phyloP scores from a whole-genome alignment of 2,329 filamentous ascomycete species.

The Coniella vitis region DNA sequence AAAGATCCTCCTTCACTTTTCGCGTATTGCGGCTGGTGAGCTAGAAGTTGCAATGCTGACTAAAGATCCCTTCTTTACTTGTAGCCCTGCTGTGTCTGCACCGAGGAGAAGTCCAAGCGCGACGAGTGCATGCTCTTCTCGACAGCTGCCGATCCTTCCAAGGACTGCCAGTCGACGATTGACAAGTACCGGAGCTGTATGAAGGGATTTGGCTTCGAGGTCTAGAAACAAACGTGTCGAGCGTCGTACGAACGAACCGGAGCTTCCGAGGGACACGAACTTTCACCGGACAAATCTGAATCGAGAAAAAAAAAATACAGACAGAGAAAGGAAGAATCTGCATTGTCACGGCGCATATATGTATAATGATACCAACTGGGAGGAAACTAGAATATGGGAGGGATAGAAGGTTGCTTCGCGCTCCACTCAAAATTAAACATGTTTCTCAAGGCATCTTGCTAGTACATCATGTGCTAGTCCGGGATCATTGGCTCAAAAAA shows the following conservation, averaged over 20 bases:
- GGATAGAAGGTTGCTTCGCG: background rate
- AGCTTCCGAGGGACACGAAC: too few species aligned
- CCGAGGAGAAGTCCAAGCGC: slow-evolving; percentile 81
- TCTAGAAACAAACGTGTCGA: too few species aligned
- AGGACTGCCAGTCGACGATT: slow-evolving; percentile 77
- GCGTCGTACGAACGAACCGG: too few species aligned
- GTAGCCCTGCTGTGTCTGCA: slow-evolving; percentile 97
- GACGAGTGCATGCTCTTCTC: slow-evolving; percentile 99
- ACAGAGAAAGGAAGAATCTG: background rate
- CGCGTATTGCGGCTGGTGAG: too few species aligned
- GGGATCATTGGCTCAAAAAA: too few species aligned
- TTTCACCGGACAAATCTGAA: too few species aligned
- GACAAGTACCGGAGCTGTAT: slow-evolving; percentile 87
- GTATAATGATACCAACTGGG: slow-evolving; percentile 1
- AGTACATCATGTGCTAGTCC: too few species aligned
- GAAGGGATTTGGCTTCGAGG: slow-evolving; percentile 84
- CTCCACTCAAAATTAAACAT: slow-evolving; percentile 4
- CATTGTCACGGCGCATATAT: slow-evolving; percentile 4
- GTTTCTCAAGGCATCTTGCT: background rate
- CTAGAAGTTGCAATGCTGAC: background rate
- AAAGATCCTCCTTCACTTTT: too few species aligned
- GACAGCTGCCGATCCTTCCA: slow-evolving; percentile 70
- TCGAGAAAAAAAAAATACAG: background rate
- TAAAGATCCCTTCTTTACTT: background rate
- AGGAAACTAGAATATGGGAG: background rate